Base-by-base conservation (phyloP, 2,329 filamentous ascomycete genomes). In the Colletotrichum sp. region DNA sequence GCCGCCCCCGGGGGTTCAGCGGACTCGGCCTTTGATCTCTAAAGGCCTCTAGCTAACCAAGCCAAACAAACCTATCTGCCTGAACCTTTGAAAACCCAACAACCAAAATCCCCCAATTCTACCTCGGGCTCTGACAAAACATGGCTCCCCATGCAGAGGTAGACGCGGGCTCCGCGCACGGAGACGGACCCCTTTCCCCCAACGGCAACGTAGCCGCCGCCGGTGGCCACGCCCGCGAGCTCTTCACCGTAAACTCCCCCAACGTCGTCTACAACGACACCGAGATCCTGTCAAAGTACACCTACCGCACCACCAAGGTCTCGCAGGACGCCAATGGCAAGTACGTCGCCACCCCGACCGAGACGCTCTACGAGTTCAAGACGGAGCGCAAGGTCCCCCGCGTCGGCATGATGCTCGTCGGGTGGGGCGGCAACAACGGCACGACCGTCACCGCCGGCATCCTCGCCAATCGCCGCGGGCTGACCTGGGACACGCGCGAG, bases 361-460 rank as follows among this genome's bases (percentile, higher is more conserved):
- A 98, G 88, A 97, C 95, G 78, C 88, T 93, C 80, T 99, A 99
- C 86, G 94, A 98, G 90, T 99, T 99, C 94, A 98, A 98, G 91
- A 95, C 97, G 83, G 94, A 98, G 85, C 95, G 96, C 85, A 95
- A 95, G 87, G 92, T 99, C 76, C 95, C 96, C 87, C 98, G 96
- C 90, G 92, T 95, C 80, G 97, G 97, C 83, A 92, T 98, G 89
- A 99, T 99, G 97, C 91, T 99, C 79, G 96, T 99, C 80, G 97
- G 97, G 79, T 96, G 94, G 93, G 97, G 97, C 87, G 97, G 97
- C 83, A 99, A 99, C 92, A 99, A 99, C 85, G 97, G 97, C 79
- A 95, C 95, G 79, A 99, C 97, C 75, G 95, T 99, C 78, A 99
- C 97, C 76, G 97, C 97, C 78, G 97, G 96, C 85, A 98, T 99